Base-by-base conservation (phyloP, 805 yeast genomes). In the Yarrowia osloensis region DNA sequence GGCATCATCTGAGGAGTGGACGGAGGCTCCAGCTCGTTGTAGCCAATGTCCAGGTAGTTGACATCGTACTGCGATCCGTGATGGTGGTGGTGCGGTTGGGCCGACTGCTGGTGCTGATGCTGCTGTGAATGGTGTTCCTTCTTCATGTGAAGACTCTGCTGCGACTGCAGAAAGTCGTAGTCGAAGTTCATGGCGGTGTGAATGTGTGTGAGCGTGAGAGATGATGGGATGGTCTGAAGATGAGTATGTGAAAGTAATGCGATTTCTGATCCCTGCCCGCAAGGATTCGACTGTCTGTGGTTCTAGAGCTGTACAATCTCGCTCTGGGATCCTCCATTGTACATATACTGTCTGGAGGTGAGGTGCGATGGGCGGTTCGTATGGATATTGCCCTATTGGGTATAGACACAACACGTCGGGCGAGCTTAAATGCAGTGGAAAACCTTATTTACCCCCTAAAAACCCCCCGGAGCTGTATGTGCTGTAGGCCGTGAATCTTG, bases 331-430 rank as follows among this genome's bases (percentile, higher is more conserved):
- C 31, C 40, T 17, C 47, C 63, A 39, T 57, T 22, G 26, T 57
- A 57, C 63, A 57, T 57, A 57, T 57, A 57, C 63, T 57, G 37
- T 57, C 63, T 57, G 35, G 49, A 33, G 49, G 63, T 40, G 35
- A 26, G 35, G 63, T 26, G 49, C 63, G 61, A 54, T 54, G 61
- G 61, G 61, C 61, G 61, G 44, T 57, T 57, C 63, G 63, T 57
- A 57, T 57, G 63, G 63, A 19, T 40, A 28, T 29, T 57, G 11
- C 63, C 49, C 31, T 12, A 19, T 57, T 57, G 19, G 63, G 63
- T n/a, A 57, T 12, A 57, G 29, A 19, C 49, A 39, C 47, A 39
- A 57, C 63, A 57, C 44, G 44, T 28, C 19, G 17, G 15, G 17
- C 5, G 19, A 55, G 47, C 35, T 26, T 37, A 55, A 3, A 7